Evolutionary conservation across 108 stramenopile species (phyloP).

Genomic region (Fragilariopsis cylindrus): DNA sequence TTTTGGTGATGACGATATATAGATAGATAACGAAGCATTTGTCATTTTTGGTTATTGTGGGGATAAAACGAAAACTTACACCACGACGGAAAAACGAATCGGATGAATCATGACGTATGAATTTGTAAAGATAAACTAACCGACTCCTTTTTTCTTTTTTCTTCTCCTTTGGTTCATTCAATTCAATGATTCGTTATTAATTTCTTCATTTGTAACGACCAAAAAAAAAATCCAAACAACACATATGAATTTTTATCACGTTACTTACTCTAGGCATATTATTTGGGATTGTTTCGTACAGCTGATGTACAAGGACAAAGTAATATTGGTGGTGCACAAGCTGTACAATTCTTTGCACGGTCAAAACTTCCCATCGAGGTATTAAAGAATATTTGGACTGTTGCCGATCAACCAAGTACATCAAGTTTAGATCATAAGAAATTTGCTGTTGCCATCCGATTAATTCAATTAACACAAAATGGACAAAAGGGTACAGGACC

Average conservation of each 20-base stretch:
- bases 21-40: background rate
- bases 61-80: no score
- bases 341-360: slow-evolving; percentile 84
- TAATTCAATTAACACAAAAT: slow-evolving; percentile 87
- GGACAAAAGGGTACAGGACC: slow-evolving; percentile 67
- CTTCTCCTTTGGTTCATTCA: background rate
- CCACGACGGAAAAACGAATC: no score
- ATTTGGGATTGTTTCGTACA: slow-evolving; percentile 74
- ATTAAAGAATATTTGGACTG: slow-evolving; percentile 84
- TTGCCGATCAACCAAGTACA: slow-evolving; percentile 71
- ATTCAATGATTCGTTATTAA: background rate
- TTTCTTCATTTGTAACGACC: background rate
- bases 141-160: background rate
- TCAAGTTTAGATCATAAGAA: slow-evolving; percentile 65
- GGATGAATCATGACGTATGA: no score
- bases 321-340: slow-evolving; percentile 69
- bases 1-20: background rate
- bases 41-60: background rate
- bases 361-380: slow-evolving; percentile 85
- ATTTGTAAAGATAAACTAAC: no score
- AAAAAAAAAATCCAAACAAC: background rate
- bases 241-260: background rate
- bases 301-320: slow-evolving; percentile 70
- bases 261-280: slow-evolving; percentile 58
- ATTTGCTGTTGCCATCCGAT: slow-evolving; percentile 74